A percentile compares a stretch with the other conserved stretches of the same genome.
Conservation (phyloP, 768 basidiomycete genomes). For the Chlorophyllum brunneum region DNA sequence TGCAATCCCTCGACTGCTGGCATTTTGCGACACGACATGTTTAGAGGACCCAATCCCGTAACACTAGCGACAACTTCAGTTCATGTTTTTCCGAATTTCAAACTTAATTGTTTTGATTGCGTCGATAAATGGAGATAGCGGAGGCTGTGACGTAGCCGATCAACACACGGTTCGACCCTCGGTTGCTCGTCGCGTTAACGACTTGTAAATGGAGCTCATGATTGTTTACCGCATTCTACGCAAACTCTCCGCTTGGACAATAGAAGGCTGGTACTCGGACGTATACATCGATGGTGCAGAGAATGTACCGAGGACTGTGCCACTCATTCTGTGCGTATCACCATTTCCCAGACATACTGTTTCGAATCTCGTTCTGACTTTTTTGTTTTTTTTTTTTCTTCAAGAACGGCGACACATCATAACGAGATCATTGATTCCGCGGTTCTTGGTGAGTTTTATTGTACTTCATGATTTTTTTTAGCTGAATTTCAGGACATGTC, state of each 20-base stretch:
- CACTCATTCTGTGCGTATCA: slow-evolving; percentile 52
- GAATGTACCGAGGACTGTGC: slow-evolving; percentile 52
- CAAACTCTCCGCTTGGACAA: slow-evolving; percentile 56
- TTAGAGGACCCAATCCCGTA: too few species aligned
- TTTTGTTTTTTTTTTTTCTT: too few species aligned
- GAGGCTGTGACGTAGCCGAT: too few species aligned
- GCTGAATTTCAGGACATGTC: background rate
- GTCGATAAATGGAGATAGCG: too few species aligned
- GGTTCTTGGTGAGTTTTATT: slow-evolving; percentile 30
- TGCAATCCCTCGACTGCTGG: too few species aligned
- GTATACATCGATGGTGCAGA: slow-evolving; percentile 53
- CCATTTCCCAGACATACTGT: background rate
- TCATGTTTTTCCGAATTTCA: too few species aligned
- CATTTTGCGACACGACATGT: too few species aligned
- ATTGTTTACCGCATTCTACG: slow-evolving; percentile 57
- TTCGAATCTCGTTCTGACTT: background rate
- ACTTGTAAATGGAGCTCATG: slow-evolving; percentile 39
- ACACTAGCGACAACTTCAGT: too few species aligned
- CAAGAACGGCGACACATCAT: slow-evolving; percentile 56
- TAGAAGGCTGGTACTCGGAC: slow-evolving; percentile 59
- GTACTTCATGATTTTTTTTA: background rate
- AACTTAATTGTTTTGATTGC: too few species aligned
- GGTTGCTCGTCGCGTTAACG: too few species aligned
- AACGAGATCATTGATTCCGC: slow-evolving; percentile 69
- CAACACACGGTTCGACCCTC: too few species aligned